Evolutionary conservation across 345 rosid genomes (phyloP).

Genomic region (Ceriops zippeliana): DNA sequence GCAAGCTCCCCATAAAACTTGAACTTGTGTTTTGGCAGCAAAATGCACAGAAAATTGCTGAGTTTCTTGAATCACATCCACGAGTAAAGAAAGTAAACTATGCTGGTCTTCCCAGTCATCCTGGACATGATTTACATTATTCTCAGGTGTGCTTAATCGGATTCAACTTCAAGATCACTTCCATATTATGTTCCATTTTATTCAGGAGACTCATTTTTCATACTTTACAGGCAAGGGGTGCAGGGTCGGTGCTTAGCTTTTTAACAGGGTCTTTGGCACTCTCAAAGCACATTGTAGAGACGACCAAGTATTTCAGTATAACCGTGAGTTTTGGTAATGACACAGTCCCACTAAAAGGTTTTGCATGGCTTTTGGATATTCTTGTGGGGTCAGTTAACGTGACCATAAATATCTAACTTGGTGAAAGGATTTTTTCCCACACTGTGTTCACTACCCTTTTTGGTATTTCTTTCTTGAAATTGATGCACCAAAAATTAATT

Average conservation of each 20-base stretch:
- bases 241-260: slow-evolving; percentile 94
- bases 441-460: too few relatives aligned
- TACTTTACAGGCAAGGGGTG: slow-evolving; percentile 76
- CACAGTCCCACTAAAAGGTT: slow-evolving; percentile 9
- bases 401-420: too few relatives aligned
- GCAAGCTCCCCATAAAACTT: too few relatives aligned
- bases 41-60: slow-evolving; percentile 82
- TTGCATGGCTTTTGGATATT: not conserved
- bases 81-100: slow-evolving; percentile 77
- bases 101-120: slow-evolving; percentile 86
- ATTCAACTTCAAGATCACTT: not conserved
- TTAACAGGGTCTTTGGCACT: slow-evolving; percentile 82
- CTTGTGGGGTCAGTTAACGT: not conserved
- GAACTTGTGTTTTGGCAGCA: slow-evolving; percentile 41
- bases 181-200: not conserved
- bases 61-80: slow-evolving; percentile 76
- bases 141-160: slow-evolving; percentile 67
- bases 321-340: slow-evolving; percentile 93
- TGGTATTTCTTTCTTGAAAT: too few relatives aligned
- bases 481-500: too few relatives aligned
- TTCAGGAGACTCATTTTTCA: not conserved
- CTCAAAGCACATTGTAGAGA: slow-evolving; percentile 83
- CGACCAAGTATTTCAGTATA: slow-evolving; percentile 85
- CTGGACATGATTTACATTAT: slow-evolving; percentile 78
- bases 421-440: too few relatives aligned